Evolutionary conservation across 805 yeast species (phyloP).

Genomic region (Blastobotrys muscicola): DNA sequence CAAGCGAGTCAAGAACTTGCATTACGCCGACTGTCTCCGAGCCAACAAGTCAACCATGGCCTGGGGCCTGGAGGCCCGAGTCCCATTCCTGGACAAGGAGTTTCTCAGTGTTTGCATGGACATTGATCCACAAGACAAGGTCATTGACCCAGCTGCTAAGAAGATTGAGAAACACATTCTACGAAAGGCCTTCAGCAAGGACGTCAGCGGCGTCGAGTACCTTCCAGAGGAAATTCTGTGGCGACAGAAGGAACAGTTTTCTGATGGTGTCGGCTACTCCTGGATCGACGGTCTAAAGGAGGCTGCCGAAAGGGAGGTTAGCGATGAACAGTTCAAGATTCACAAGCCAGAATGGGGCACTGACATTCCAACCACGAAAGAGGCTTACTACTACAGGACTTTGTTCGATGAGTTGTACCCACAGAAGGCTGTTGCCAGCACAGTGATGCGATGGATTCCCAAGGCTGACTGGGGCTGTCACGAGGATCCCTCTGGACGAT

Average conservation of each 20-base stretch:
- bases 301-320: slow-evolving; percentile 73
- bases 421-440: slow-evolving; percentile 82
- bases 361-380: slow-evolving; percentile 94
- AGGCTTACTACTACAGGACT: slow-evolving; percentile 98
- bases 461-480: slow-evolving; percentile 99
- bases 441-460: slow-evolving; percentile 99
- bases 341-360: slow-evolving; percentile 96
- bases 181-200: slow-evolving; percentile 95
- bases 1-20: slow-evolving; percentile 92
- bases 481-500: slow-evolving; percentile 98
- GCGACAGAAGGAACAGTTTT: slow-evolving; percentile 99
- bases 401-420: slow-evolving; percentile 93
- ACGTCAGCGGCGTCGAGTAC: too few species aligned
- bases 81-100: slow-evolving; percentile 93
- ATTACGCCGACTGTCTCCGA: slow-evolving; percentile 92
- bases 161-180: slow-evolving; percentile 89
- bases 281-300: slow-evolving; percentile 99
- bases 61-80: slow-evolving; percentile 99
- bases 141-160: slow-evolving; percentile 55
- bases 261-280: slow-evolving; percentile 98
- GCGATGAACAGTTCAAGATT: slow-evolving; percentile 82
- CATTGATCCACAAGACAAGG: slow-evolving; percentile 87
- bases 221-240: slow-evolving; percentile 93
- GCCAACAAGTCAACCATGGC: slow-evolving; percentile 99
- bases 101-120: slow-evolving; percentile 89